Evolutionary conservation across 2,329 filamentous ascomycete genomes (phyloP).

Genomic region (Knufia petricola): DNA sequence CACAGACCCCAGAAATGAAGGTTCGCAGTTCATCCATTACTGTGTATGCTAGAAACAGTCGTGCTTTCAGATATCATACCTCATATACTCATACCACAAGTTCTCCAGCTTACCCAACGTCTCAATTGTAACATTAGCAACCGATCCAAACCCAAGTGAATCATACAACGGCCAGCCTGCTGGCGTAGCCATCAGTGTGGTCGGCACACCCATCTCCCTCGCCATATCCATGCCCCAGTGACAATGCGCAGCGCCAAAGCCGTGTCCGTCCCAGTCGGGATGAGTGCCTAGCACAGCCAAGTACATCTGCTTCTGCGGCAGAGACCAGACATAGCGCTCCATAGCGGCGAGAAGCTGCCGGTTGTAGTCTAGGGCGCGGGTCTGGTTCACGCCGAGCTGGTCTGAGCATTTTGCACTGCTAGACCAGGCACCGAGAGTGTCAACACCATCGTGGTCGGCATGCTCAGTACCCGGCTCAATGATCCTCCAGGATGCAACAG

Average conservation of each 20-base stretch:
- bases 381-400: slow-evolving; percentile 9
- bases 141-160: neutral
- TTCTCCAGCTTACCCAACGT: slow-evolving; percentile 1
- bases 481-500: neutral
- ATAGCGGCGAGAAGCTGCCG: slow-evolving; percentile 1
- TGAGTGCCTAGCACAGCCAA: slow-evolving; percentile 11
- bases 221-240: slow-evolving; percentile 10
- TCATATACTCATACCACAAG: slow-evolving; percentile 10
- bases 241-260: slow-evolving; percentile 9
- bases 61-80: too few relatives aligned
- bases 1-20: too few relatives aligned
- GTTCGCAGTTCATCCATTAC: too few relatives aligned
- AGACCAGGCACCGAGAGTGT: too few relatives aligned
- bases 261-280: slow-evolving; percentile 11
- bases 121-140: slow-evolving; percentile 6
- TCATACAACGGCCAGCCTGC: slow-evolving; percentile 6
- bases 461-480: neutral
- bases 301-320: slow-evolving; percentile 8
- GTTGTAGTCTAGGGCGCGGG: slow-evolving; percentile 2
- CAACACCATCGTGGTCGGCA: neutral
- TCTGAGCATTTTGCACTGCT: slow-evolving; percentile 2
- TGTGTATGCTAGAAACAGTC: too few relatives aligned
- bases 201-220: neutral
- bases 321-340: slow-evolving; percentile 5
- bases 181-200: slow-evolving; percentile 8